Evolutionary conservation across 2,329 filamentous ascomycete species (phyloP).

Genomic region (Shiraia sp.): DNA sequence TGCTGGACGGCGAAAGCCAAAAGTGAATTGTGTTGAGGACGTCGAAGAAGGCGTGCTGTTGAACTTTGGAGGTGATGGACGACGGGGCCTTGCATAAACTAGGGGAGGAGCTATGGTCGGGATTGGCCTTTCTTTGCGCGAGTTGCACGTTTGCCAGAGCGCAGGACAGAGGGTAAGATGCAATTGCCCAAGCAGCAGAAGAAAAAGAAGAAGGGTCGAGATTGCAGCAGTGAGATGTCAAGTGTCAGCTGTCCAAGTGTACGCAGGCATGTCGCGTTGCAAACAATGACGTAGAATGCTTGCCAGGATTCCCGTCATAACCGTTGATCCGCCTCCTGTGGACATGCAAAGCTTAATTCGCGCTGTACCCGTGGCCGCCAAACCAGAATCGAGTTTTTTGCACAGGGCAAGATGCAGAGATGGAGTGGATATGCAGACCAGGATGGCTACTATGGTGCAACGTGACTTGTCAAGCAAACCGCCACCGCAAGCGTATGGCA

Average conservation of each 20-base stretch:
- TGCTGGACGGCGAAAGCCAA: conserved; percentile 17
- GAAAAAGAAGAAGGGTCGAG: neutral
- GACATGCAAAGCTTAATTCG: neutral
- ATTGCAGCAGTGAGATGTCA: neutral
- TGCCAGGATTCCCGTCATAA: conserved; percentile 11
- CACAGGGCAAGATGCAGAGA: too few species aligned
- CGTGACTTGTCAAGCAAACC: too few species aligned
- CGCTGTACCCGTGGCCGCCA: neutral
- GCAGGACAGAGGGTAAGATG: neutral
- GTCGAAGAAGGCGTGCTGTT: conserved; percentile 5
- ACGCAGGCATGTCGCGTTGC: neutral
- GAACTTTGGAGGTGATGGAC: neutral
- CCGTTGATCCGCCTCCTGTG: neutral
- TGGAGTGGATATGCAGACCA: too few species aligned
- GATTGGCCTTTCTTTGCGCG: conserved; percentile 2
- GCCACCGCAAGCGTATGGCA: too few species aligned
- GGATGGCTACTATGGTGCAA: too few species aligned
- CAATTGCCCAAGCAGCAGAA: neutral
- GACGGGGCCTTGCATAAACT: neutral
- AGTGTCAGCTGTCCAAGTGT: neutral
- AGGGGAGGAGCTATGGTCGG: conserved; percentile 11
- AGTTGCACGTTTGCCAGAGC: neutral
- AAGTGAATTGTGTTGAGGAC: conserved; percentile 4
- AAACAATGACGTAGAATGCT: conserved; percentile 16
- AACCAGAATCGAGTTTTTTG: too few species aligned